Evolutionary conservation across 768 basidiomycete species (phyloP), one percentile per base, ranked within the genome.

Genomic region (Gymnopilus dilepis): DNA sequence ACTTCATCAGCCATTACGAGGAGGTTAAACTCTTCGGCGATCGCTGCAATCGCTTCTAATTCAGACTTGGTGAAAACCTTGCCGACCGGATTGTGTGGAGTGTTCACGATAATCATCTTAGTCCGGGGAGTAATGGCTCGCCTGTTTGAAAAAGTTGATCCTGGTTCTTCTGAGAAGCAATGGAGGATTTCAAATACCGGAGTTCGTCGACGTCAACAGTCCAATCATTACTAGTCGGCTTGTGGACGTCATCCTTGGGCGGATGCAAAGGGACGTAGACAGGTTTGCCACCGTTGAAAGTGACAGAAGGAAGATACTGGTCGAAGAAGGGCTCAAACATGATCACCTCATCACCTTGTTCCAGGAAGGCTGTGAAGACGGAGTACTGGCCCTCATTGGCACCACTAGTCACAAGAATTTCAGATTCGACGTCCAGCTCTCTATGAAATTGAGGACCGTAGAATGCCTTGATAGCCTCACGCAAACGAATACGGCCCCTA

Each of bases 301-400:
- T 91, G 55, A 97, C 90, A 6, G 92, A 94, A 22, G 95, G 91
- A 54, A 95, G 83, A 74, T 95, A 97, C 73, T 98, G 96, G 71
- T 98, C 96, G 71, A 97, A 98, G 82, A 94, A 97, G 1, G 96
- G 97, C 76, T 99, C 97, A 70, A 99, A 96, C 86, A 98, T 89
- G 75, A 99, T 97, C 64, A 99, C 97, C 74, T 99, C 97, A 70
- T 99, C 97, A 3, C 91, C 97, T 37, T 85, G 82, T 63, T 98
- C 90, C 38, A 97, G 76, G 78, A 97, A 98, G 0, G 97, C 97
- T 11, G 88, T 86, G 68, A 97, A 92, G 54, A 95, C 92, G 53
- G 96, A 87, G 74, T 97, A 99, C 82, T 95, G 92, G 24, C 97
- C 97, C 85, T 97, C 94, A 73, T 99, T 99, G 7, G 97, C 97